Percentiles rank a stretch among this genome's conserved stretches.
phyloP scores from a whole-genome alignment of 257 asterid species.

The Solanum sitiens region DNA sequence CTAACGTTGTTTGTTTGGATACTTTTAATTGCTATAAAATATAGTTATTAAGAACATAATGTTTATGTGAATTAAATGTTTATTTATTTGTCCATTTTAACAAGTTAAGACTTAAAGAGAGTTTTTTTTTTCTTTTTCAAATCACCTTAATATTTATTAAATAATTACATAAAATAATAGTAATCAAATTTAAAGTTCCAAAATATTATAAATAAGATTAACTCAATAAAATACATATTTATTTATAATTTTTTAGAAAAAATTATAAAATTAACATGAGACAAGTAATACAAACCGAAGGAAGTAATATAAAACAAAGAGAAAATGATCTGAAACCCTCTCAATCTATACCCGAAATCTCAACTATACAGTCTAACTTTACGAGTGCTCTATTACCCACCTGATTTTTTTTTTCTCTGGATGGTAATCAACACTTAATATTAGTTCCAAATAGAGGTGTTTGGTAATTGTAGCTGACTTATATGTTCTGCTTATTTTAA shows the following conservation, averaged over 20 bases:
- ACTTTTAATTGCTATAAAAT: not conserved
- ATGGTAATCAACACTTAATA: not conserved
- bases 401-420: not conserved
- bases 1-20: not conserved
- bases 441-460: not conserved
- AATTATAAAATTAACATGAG: not conserved
- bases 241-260: not conserved
- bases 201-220: not conserved
- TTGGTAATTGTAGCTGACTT: not conserved
- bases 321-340: no score
- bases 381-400: rapidly evolving
- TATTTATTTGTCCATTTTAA: no score
- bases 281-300: not conserved
- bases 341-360: no score
- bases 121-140: not conserved
- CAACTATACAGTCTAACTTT: no score
- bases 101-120: no score
- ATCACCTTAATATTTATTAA: not conserved
- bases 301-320: not conserved
- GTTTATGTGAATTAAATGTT: not conserved
- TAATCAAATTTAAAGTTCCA: no score
- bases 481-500: not conserved
- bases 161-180: no score
- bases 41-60: not conserved
- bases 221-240: rapidly evolving